Percentiles rank a stretch among this genome's conserved stretches.
These are phyloP conservation scores for Microthlaspi erraticum DNA, from an alignment of 345 rosid species.

Conservation along the genomic window DNA sequence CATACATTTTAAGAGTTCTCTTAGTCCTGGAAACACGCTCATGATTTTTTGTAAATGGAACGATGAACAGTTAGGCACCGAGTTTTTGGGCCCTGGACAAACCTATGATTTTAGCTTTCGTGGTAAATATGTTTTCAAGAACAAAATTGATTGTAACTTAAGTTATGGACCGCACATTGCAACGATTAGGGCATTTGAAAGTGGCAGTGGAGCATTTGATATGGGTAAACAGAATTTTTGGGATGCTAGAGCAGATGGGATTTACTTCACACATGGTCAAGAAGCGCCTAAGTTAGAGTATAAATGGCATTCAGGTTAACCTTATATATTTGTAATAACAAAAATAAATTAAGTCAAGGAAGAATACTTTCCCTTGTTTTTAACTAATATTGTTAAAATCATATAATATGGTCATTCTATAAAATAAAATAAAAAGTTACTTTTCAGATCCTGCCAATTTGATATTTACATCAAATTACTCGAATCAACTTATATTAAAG, in stretches of 20 bases:
- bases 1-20: background rate
- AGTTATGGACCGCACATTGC: background rate
- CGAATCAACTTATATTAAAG: background rate
- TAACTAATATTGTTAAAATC: too few relatives aligned
- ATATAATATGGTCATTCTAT: too few relatives aligned
- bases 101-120: background rate
- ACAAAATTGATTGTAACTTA: background rate
- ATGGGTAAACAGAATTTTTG: background rate
- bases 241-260: slow-evolving; percentile 12
- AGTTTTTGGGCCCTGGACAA: background rate
- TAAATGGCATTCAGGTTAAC: background rate
- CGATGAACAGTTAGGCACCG: background rate
- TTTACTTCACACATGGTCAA: slow-evolving; percentile 21
- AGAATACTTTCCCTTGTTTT: too few relatives aligned
- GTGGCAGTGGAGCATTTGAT: background rate
- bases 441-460: too few relatives aligned
- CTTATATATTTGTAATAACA: too few relatives aligned
- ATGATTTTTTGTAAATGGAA: background rate
- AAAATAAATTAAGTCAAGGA: too few relatives aligned
- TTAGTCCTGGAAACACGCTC: background rate
- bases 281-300: background rate
- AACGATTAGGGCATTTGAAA: background rate
- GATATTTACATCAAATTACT: too few relatives aligned
- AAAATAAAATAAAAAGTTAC: too few relatives aligned
- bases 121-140: slow-evolving; percentile 2